These are phyloP conservation scores for Aspergillus affinis DNA, from an alignment of 495 filamentous ascomycete species.

Conservation along the genomic window DNA sequence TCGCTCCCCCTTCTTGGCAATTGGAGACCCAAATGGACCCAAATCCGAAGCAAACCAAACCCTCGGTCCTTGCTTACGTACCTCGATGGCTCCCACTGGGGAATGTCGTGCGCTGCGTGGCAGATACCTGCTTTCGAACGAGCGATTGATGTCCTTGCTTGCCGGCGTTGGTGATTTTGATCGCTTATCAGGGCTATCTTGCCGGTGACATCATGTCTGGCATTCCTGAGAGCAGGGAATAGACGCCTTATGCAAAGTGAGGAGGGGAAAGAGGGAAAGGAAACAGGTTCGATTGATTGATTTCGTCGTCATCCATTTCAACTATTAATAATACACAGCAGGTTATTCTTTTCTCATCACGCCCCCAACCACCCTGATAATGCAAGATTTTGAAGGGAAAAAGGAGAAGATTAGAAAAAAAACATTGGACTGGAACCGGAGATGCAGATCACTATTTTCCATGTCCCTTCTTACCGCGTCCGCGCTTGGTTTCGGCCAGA, in stretches of 20 bases:
- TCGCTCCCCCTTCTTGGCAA: neutral
- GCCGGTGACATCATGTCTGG: neutral
- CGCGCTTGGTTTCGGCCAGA: conserved; percentile 36
- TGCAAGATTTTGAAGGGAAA: neutral
- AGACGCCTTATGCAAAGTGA: neutral
- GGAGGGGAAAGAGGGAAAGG: conserved; percentile 7
- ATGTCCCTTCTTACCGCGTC: neutral
- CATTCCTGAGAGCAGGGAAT: neutral
- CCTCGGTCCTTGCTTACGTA: neutral
- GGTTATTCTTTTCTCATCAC: neutral
- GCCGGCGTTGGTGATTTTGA: neutral
- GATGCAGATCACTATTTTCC: neutral
- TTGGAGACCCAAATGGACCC: neutral
- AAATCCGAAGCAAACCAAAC: neutral
- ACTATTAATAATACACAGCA: neutral
- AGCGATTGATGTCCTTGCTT: neutral
- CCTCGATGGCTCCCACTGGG: neutral
- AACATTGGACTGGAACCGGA: neutral
- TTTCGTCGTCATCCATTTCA: neutral
- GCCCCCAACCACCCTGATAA: neutral
- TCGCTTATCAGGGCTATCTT: neutral
- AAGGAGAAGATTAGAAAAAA: neutral
- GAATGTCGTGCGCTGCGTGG: neutral
- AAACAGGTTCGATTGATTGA: conserved; percentile 10
- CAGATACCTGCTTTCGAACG: neutral